A percentile compares a stretch with the other conserved stretches of the same genome.
Evolutionary conservation across 2,329 filamentous ascomycete species (phyloP).

Genomic region (Alternaria sp.): DNA sequence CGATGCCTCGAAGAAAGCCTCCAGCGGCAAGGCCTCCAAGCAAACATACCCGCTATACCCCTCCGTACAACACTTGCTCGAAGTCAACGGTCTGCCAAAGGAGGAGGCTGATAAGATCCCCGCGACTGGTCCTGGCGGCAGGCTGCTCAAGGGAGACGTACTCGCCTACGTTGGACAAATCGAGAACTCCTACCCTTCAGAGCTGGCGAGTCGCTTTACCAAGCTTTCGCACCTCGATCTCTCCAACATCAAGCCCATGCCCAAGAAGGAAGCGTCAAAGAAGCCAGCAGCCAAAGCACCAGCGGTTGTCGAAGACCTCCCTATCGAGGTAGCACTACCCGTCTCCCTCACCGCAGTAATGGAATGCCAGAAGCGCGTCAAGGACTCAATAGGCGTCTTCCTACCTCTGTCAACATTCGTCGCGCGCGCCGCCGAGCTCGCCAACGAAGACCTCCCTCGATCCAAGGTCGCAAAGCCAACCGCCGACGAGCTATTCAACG

Average conservation of each 20-base stretch:
- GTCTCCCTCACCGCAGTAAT: conserved; percentile 81
- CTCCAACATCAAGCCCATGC: conserved; percentile 87
- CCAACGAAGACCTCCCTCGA: conserved; percentile 83
- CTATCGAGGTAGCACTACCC: conserved; percentile 70
- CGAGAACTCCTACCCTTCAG: conserved; percentile 71
- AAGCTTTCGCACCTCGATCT: conserved; percentile 87
- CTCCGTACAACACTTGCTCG: conserved; percentile 82
- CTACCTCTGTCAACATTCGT: conserved; percentile 88
- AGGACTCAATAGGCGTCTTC: conserved; percentile 77
- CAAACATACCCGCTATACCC: conserved; percentile 78
- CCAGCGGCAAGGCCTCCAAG: conserved; percentile 60
- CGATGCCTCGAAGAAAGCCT: conserved; percentile 36
- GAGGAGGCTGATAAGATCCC: conserved; percentile 81
- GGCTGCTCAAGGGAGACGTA: conserved; percentile 93
- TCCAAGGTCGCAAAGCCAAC: conserved; percentile 69
- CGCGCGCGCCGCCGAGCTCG: conserved; percentile 79
- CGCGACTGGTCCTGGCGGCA: conserved; percentile 84
- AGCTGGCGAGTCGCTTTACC: conserved; percentile 72
- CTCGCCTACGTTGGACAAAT: conserved; percentile 87
- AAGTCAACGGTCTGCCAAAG: conserved; percentile 76
- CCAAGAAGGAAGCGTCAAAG: conserved; percentile 53
- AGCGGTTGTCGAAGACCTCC: conserved; percentile 53
- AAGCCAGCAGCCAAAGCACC: conserved; percentile 52
- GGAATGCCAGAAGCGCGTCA: conserved; percentile 79
- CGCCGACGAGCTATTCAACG: conserved; percentile 84